Base-by-base conservation (phyloP, 140 eudicot species). In the Artemisia princeps region DNA sequence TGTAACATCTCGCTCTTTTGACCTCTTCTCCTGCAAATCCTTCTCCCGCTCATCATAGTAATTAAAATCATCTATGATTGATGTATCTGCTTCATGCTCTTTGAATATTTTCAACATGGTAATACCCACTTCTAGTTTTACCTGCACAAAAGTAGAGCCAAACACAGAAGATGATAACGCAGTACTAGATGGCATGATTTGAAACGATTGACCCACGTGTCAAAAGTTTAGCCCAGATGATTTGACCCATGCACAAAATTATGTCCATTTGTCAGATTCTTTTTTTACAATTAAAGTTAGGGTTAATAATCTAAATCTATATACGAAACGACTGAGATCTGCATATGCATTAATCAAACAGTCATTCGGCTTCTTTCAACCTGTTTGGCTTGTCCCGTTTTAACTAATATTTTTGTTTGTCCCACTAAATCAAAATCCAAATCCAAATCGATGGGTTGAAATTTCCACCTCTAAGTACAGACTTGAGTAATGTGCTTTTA, bases 21-120 rank as follows among this genome's bases (percentile, higher is more conserved):
- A 78, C 87, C 74, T 87, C 86, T 81, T 90, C 50, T 90, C 95
- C 73, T 83, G 81, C 85, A 81, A 65, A 30, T 77, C 77, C 67
- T 79, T 88, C 88, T 91, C 97, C 46, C 86, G 77, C 78, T 85
- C 95, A 72, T 91, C 87, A 62, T 91, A 91, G 71, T 70, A 87
- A 58, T 72, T 67, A 59, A 91, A 91, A 77, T 91, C 97, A 45
- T 91, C 97, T 22, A 91, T 73, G n/a, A 91, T 80, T 3, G 91
- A 83, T 0, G 91, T 65, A 30, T 81, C 86, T 4, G 85, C 85
- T 1, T 81, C 96, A 65, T 85, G 80, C 1, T 81, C 86, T 77
- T 91, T 91, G 75, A 91, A 91, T 23, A 87, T 91, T 72, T 78
- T 91, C 74, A 91, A 65, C 89, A 91, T 87, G 62, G 81, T 91